Base-by-base conservation (phyloP, 331 rosid species). In the Malus hybrid region DNA sequence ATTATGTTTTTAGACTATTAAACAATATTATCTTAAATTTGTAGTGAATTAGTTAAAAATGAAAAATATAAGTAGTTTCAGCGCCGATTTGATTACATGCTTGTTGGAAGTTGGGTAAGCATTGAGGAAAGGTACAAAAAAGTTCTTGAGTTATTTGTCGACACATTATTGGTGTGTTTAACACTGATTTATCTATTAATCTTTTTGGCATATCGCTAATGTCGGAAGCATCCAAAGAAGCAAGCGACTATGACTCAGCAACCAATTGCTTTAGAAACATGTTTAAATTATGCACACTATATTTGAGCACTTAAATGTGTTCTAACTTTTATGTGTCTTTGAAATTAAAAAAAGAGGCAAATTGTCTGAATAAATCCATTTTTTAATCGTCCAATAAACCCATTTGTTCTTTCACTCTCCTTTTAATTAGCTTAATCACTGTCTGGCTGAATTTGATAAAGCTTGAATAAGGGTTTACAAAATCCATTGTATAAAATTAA, bases 181-280 rank as follows among this genome's bases (percentile, higher is more conserved):
- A 39, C 44, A 9, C 44, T 39, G 44, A 39, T 39, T 39, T 39
- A 39, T 39, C 44, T 39, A 39, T 39, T 39, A 9, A 39, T 39
- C 44, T 39, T 39, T 48, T 48, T 48, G 18, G 18, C 55, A 48
- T 48, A 48, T 48, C 55, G 44, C 44, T 39, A 39, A 19, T 54
- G 72, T 14, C 24, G 65, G 39, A 54, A 50, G 71, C 66, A 60
- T 65, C 10, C 50, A 6, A n/a, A 44, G 56, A 6, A 56, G 34
- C 71, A 59, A 60, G 34, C 72, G 83, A 72, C 74, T 31, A 27
- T 67, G 83, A 79, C 66, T 54, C 46, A 65, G 57, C 55, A 19
- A 70, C 77, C 75, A 71, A 71, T 75, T 52, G 68, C 54, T 61
- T 67, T 56, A n/a, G 55, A 7, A 28, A 20, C 29, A 31, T 33